Evolutionary conservation across 2,329 filamentous ascomycete genomes (phyloP).

Genomic region (Trichoderma asperellum): DNA sequence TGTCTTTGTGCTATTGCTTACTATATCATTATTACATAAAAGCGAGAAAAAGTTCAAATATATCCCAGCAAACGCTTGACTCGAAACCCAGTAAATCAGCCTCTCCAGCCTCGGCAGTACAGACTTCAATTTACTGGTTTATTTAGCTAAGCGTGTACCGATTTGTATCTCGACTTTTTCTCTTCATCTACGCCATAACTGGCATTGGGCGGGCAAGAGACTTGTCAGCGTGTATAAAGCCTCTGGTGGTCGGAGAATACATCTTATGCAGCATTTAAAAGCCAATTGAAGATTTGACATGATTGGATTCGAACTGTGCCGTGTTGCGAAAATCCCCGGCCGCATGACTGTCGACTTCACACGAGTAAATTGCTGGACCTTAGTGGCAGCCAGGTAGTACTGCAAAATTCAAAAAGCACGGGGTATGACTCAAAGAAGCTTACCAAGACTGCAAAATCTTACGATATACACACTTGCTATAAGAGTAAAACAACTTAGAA

Average conservation of each 20-base stretch:
- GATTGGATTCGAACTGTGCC: neutral
- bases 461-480: neutral
- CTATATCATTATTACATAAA: neutral
- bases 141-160: too few species aligned
- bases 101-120: too few species aligned
- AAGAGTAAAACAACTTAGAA: neutral
- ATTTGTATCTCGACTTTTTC: too few species aligned
- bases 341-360: neutral
- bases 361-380: neutral
- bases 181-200: neutral
- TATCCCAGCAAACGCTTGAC: too few species aligned
- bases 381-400: neutral
- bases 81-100: too few species aligned
- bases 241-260: neutral
- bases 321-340: neutral
- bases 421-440: neutral
- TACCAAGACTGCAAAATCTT: neutral
- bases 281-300: neutral
- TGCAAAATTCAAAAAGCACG: neutral
- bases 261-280: neutral
- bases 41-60: neutral
- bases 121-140: too few species aligned
- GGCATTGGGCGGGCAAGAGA: conserved; percentile 7
- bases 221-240: neutral
- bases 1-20: neutral